Evolutionary conservation across 1,139 yeast genomes (phyloP), one percentile per base, ranked within the genome.

Genomic region (Lodderomyces orthopsilosis): DNA sequence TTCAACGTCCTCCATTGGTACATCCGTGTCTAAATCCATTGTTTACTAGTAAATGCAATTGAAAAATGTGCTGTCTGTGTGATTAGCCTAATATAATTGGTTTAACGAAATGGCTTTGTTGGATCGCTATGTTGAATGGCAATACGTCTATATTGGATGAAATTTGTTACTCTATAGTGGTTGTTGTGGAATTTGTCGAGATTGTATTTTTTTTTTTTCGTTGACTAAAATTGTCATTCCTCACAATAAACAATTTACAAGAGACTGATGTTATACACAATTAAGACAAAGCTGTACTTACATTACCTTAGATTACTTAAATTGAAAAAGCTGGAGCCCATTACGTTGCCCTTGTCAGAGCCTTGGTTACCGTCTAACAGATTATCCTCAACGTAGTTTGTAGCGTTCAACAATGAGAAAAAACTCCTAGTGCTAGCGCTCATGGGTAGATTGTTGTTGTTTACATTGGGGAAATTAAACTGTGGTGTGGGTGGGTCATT

Each of bases 1-100:
- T 53, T 78, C 83, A 50, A 81, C 85, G 59, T 81, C 86, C 62
- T 81, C 85, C 86, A 81, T 81, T 46, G 83, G 84, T 42, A 81
- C 85, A 60, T 81, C 87, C 46, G 81, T 75, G 59, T 81, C 86
- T 62, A 79, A 70, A 52, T 81, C 86, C 86, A 81, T 81, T 24
- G 18, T 46, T 30, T 32, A 17, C 9, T 24, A 24, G 27, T 24
- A 24, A 12, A 24, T 24, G 27, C n/a, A 12, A 12, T 6, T 7
- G 27, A 12, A 12, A 12, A 10, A 21, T 21, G 5, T 21, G 23
- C 5, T 21, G 23, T 21, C 8, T 24, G 27, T 6, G 27, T 24
- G 10, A 12, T 24, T 5, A 21, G 23, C 23, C 23, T 21, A 8
- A 21, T 21, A n/a, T n/a, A n/a, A n/a, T n/a, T n/a, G n/a, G n/a